phyloP scores from a whole-genome alignment of 495 filamentous ascomycete species.

The Talaromyces stipitatus region DNA sequence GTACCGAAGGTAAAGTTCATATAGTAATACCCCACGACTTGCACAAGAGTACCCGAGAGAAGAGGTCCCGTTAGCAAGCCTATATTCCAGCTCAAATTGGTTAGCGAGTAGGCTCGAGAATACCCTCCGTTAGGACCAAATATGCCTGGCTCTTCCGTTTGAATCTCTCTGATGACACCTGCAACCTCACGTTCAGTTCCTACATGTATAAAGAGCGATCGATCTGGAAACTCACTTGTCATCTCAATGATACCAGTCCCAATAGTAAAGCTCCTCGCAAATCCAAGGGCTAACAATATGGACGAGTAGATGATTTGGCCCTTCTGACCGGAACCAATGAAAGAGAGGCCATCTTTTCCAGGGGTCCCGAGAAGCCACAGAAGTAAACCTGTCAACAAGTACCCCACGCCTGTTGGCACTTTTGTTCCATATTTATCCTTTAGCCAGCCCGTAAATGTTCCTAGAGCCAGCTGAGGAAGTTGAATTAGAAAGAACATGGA shows the following conservation, averaged over 20 bases:
- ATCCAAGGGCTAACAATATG: slow-evolving; percentile 12
- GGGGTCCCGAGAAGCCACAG: slow-evolving; percentile 19
- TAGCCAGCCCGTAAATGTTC: slow-evolving; percentile 17
- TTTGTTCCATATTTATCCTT: slow-evolving; percentile 21
- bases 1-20: slow-evolving; percentile 26
- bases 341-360: slow-evolving; percentile 13
- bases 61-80: slow-evolving; percentile 29
- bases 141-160: slow-evolving; percentile 17
- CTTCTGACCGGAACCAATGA: slow-evolving; percentile 7
- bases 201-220: too few relatives aligned
- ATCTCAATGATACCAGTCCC: slow-evolving; percentile 24
- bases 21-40: slow-evolving; percentile 25
- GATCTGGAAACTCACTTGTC: slow-evolving; percentile 27
- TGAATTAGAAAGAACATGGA: slow-evolving; percentile 23
- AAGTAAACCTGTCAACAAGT: slow-evolving; percentile 12
- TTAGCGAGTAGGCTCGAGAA: slow-evolving; percentile 28
- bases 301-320: slow-evolving; percentile 16
- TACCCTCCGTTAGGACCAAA: slow-evolving; percentile 30
- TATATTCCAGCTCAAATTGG: slow-evolving; percentile 25
- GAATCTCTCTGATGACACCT: slow-evolving; percentile 22
- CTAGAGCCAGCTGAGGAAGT: slow-evolving; percentile 18
- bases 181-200: neutral
- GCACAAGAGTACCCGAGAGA: slow-evolving; percentile 22
- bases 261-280: slow-evolving; percentile 15
- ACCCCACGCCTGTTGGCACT: slow-evolving; percentile 16